A percentile compares a stretch with the other conserved stretches of the same genome.
Evolutionary conservation across 805 yeast genomes (phyloP).

Genomic region (Yarrowia phangngaensis): DNA sequence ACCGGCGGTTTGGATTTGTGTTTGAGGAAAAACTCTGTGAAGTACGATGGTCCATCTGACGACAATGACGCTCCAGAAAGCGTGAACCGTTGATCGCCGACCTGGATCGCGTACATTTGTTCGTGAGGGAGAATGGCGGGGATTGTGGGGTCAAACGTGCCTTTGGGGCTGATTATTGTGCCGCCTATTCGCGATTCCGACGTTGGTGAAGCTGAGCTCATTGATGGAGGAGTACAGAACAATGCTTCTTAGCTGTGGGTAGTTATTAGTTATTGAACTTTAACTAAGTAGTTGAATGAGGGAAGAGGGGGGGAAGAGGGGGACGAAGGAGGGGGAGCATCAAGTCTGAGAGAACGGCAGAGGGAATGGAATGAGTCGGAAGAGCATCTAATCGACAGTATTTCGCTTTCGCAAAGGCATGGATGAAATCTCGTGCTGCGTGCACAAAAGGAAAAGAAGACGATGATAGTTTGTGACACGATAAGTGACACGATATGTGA

Average conservation of each 20-base stretch:
- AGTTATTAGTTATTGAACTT: too few relatives aligned
- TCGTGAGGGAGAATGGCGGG: constrained; percentile 58
- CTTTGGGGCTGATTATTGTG: constrained; percentile 25
- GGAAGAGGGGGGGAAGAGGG: too few relatives aligned
- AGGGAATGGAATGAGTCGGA: too few relatives aligned
- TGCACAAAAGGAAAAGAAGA: too few relatives aligned
- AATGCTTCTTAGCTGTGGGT: not conserved
- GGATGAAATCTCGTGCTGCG: too few relatives aligned
- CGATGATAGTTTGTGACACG: too few relatives aligned
- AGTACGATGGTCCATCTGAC: constrained; percentile 84
- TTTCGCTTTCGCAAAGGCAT: too few relatives aligned
- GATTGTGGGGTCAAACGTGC: constrained; percentile 32
- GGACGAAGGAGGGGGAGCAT: too few relatives aligned
- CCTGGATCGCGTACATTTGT: constrained; percentile 62
- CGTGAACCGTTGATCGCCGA: constrained; percentile 60
- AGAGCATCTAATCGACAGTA: too few relatives aligned
- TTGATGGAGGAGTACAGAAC: constrained; percentile 1
- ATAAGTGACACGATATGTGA: too few relatives aligned
- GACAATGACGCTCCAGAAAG: constrained; percentile 80
- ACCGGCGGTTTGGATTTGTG: constrained; percentile 37
- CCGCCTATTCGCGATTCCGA: constrained; percentile 17
- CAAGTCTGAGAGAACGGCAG: too few relatives aligned
- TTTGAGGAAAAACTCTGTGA: constrained; percentile 60
- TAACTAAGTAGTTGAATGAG: too few relatives aligned
- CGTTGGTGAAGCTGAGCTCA: not conserved